phyloP scores from a whole-genome alignment of 2,329 filamentous ascomycete species.

The Sclerotinia minor region DNA sequence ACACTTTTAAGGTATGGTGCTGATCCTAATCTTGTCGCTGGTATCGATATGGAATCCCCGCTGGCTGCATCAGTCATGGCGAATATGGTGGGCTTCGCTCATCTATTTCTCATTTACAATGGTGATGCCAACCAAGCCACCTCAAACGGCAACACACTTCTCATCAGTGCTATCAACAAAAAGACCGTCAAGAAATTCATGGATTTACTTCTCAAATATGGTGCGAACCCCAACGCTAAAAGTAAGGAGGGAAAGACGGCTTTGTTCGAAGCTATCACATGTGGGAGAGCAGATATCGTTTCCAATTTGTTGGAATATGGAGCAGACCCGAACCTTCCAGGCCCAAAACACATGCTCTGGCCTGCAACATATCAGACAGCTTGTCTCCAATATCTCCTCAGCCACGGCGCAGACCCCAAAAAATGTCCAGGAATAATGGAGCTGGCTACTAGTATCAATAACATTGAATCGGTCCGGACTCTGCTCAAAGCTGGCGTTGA shows the following conservation, averaged over 20 bases:
- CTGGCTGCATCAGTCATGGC: constrained; percentile 52
- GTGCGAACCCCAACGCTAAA: constrained; percentile 59
- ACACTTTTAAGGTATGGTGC: constrained; percentile 65
- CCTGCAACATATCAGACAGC: constrained; percentile 59
- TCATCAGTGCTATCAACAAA: constrained; percentile 61
- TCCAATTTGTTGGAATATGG: constrained; percentile 55
- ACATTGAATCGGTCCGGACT: constrained; percentile 59
- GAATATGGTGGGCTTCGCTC: constrained; percentile 57
- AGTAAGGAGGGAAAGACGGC: constrained; percentile 62
- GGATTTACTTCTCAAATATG: constrained; percentile 61
- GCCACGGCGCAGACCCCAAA: constrained; percentile 58
- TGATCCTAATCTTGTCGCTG: constrained; percentile 54
- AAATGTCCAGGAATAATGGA: constrained; percentile 65
- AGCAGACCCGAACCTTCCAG: constrained; percentile 67
- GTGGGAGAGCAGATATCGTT: constrained; percentile 58
- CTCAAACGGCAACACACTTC: constrained; percentile 58
- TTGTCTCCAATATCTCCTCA: constrained; percentile 59
- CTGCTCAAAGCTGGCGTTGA: constrained; percentile 60
- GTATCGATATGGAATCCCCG: constrained; percentile 55
- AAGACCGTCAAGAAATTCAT: constrained; percentile 55
- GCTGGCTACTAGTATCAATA: constrained; percentile 62
- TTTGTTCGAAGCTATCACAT: constrained; percentile 61
- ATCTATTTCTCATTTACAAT: constrained; percentile 62
- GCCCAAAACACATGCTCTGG: constrained; percentile 69
- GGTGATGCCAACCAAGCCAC: constrained; percentile 57